These are phyloP conservation scores for Macrophomina phaseolina DNA, from an alignment of 2,329 filamentous ascomycete genomes.

Conservation along the genomic window DNA sequence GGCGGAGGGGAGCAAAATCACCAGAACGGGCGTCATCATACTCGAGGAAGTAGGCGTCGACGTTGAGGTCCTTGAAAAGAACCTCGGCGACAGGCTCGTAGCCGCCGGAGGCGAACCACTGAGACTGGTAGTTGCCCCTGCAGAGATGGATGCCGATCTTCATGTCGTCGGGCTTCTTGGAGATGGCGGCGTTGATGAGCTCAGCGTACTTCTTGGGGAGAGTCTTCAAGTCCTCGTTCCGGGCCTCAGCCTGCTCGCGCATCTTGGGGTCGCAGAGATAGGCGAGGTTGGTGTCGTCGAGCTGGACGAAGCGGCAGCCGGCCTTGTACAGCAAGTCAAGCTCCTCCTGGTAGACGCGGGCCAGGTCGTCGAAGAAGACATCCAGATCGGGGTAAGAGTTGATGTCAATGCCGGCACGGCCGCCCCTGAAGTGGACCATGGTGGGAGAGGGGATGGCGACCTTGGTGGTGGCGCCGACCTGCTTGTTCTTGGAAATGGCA, in stretches of 20 bases:
- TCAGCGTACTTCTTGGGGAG: constrained; percentile 60
- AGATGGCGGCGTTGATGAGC: constrained; percentile 62
- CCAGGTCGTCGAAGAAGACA: constrained; percentile 62
- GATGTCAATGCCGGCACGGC: constrained; percentile 58
- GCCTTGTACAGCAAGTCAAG: constrained; percentile 59
- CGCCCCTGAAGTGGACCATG: constrained; percentile 66
- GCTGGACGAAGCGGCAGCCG: constrained; percentile 62
- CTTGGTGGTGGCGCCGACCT: constrained; percentile 54
- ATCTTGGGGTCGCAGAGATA: constrained; percentile 64
- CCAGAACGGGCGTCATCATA: constrained; percentile 63
- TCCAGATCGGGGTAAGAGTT: constrained; percentile 61
- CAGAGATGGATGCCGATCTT: constrained; percentile 63
- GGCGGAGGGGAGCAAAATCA: constrained; percentile 61
- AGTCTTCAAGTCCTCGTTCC: constrained; percentile 57
- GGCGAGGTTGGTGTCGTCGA: constrained; percentile 66
- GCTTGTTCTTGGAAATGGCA: constrained; percentile 47
- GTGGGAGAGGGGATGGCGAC: constrained; percentile 64
- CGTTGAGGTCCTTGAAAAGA: constrained; percentile 62
- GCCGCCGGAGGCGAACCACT: constrained; percentile 64
- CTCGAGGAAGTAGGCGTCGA: constrained; percentile 66
- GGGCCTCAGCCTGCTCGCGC: constrained; percentile 59
- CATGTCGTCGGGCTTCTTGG: constrained; percentile 60
- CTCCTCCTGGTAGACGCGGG: constrained; percentile 62
- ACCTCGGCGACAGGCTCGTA: constrained; percentile 65
- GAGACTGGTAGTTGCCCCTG: constrained; percentile 62